Percentiles rank a stretch among this genome's conserved stretches.
phyloP scores from a whole-genome alignment of 345 rosid species.

The Zanthoxylum bungeanum region DNA sequence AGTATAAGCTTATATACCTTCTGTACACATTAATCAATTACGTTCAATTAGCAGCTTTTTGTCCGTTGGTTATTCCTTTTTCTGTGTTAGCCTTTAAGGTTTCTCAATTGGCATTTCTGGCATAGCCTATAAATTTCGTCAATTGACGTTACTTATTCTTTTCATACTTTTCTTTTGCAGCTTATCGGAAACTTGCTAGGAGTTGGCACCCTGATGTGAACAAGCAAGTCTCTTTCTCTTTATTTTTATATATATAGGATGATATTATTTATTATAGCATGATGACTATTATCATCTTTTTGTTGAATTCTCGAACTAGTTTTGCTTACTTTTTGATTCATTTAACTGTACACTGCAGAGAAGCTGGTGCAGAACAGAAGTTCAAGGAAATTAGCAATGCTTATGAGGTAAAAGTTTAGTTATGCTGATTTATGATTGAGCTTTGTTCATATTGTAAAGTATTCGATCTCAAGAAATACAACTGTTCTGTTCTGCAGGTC shows the following conservation, averaged over 20 bases:
- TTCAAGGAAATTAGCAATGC: constrained; percentile 99
- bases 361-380: constrained; percentile 83
- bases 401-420: constrained; percentile 65
- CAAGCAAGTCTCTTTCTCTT: constrained; percentile 53
- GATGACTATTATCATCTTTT: not conserved
- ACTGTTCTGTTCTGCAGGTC: constrained; percentile 52
- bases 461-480: constrained; percentile 9
- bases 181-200: constrained; percentile 96
- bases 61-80: not conserved
- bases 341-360: constrained; percentile 46
- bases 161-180: constrained; percentile 40
- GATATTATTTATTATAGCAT: not conserved
- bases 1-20: not conserved
- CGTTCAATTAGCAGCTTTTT: not conserved
- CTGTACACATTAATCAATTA: not conserved
- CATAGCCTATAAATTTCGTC: not conserved
- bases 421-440: constrained; percentile 7
- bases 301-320: not conserved
- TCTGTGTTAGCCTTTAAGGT: not conserved
- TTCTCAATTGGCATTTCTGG: not conserved
- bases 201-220: constrained; percentile 96
- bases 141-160: not conserved
- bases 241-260: not conserved
- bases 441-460: constrained; percentile 1
- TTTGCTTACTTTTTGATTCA: not conserved